These are phyloP conservation scores for Diplodia scrobiculata DNA, from an alignment of 2,329 filamentous ascomycete species.

Conservation along the genomic window DNA sequence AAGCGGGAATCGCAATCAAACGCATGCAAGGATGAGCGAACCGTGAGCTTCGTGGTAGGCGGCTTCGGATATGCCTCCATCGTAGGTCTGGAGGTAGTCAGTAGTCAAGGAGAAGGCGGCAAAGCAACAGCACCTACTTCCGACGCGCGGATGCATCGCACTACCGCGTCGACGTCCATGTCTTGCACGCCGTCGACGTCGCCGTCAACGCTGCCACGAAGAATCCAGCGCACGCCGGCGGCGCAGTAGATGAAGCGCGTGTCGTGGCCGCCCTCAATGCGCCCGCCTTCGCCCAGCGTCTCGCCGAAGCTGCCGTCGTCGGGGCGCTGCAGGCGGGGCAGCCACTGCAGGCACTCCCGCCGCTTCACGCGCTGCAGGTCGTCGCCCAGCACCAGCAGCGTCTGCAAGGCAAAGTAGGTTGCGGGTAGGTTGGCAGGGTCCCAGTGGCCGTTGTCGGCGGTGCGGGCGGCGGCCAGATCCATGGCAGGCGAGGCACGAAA, in stretches of 20 bases:
- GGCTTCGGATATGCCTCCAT: conserved; percentile 79
- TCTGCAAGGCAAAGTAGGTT: conserved; percentile 82
- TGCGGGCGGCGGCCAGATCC: conserved; percentile 50
- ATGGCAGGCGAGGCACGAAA: conserved; percentile 84
- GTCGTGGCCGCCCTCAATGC: conserved; percentile 77
- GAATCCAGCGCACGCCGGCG: conserved; percentile 76
- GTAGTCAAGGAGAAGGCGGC: conserved; percentile 35
- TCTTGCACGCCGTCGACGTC: conserved; percentile 64
- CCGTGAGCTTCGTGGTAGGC: conserved; percentile 81
- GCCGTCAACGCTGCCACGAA: conserved; percentile 64
- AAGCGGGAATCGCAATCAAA: neutral
- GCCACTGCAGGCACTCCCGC: conserved; percentile 69
- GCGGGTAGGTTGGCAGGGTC: conserved; percentile 82
- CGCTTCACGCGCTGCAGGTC: conserved; percentile 66
- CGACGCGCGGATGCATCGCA: conserved; percentile 69
- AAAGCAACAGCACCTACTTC: conserved; percentile 41
- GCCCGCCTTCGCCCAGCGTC: conserved; percentile 62
- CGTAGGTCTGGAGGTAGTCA: conserved; percentile 61
- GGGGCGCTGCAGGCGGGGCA: conserved; percentile 71
- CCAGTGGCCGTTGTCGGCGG: conserved; percentile 55
- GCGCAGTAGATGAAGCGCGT: conserved; percentile 87
- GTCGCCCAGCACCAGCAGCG: conserved; percentile 67
- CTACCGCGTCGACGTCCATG: conserved; percentile 71
- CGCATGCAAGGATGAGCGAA: conserved; percentile 42
- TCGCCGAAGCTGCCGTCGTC: conserved; percentile 89